Conservation (phyloP, 2,329 filamentous ascomycete species). For the Neofusicoccum parvum region DNA sequence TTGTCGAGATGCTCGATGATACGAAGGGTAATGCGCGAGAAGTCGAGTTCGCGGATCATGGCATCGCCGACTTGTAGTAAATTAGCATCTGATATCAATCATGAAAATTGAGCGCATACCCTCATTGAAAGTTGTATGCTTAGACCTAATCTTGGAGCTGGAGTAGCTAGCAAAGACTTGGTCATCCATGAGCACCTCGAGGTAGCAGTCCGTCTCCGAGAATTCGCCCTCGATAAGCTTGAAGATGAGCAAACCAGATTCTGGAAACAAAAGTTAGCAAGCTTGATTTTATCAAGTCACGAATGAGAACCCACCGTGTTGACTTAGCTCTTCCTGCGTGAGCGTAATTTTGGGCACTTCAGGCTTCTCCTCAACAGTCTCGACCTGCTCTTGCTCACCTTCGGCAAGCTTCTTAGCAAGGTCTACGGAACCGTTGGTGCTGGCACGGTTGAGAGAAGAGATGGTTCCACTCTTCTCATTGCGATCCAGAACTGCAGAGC, state of each 20-base stretch:
- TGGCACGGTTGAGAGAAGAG: conserved; percentile 39
- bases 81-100: conserved; percentile 28
- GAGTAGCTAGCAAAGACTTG: conserved; percentile 88
- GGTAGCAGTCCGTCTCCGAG: conserved; percentile 70
- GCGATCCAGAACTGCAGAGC: conserved; percentile 16
- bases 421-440: conserved; percentile 40
- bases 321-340: conserved; percentile 75
- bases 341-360: conserved; percentile 76
- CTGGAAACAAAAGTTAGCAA: conserved; percentile 49
- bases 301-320: conserved; percentile 62
- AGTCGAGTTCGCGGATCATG: conserved; percentile 95
- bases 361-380: conserved; percentile 53
- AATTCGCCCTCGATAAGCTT: conserved; percentile 89
- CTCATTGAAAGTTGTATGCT: conserved; percentile 77
- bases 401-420: conserved; percentile 50
- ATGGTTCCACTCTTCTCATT: conserved; percentile 45
- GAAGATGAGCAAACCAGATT: conserved; percentile 92
- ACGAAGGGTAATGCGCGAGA: conserved; percentile 87
- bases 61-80: conserved; percentile 71
- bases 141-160: conserved; percentile 73
- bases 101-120: conserved; percentile 49
- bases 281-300: neutral
- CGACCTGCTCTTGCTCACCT: conserved; percentile 49
- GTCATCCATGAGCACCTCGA: conserved; percentile 93
- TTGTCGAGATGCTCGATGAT: conserved; percentile 79